Percentiles rank a stretch among this genome's conserved stretches.
Conservation (phyloP, 352 stramenopile species). For the Thraustochytrium striatum region DNA sequence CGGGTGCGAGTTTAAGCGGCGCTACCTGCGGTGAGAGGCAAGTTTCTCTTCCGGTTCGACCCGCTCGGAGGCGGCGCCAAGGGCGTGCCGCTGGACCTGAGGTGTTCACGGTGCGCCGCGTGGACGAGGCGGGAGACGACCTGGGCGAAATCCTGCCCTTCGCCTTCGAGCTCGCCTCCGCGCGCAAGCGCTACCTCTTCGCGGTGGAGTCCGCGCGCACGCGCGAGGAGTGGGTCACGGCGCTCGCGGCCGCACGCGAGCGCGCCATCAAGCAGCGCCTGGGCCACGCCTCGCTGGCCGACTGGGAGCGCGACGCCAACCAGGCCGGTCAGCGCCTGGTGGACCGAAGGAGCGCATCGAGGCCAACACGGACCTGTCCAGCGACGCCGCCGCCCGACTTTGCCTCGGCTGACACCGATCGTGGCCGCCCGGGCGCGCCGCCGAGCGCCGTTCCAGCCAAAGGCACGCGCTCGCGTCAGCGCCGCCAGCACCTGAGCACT, state of each 20-base stretch:
- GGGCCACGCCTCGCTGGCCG: neutral
- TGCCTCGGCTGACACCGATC: too few relatives aligned
- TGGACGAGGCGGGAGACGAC: slow-evolving; percentile 16
- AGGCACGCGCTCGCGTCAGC: too few relatives aligned
- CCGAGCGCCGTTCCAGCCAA: too few relatives aligned
- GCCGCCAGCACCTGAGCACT: too few relatives aligned
- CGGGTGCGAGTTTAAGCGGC: slow-evolving; percentile 24
- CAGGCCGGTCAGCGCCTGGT: neutral
- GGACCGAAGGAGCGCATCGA: neutral
- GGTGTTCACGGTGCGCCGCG: neutral
- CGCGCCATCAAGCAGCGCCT: slow-evolving; percentile 31
- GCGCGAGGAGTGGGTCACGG: slow-evolving; percentile 14
- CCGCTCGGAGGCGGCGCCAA: neutral
- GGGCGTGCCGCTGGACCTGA: slow-evolving; percentile 32
- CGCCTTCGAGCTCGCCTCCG: slow-evolving; percentile 3
- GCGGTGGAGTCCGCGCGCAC: neutral
- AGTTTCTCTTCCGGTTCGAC: slow-evolving; percentile 28
- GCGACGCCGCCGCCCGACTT: too few relatives aligned
- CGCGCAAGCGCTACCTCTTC: slow-evolving; percentile 24
- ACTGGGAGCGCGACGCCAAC: slow-evolving; percentile 21
- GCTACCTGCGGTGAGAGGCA: slow-evolving; percentile 21
- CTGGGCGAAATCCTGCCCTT: slow-evolving; percentile 23
- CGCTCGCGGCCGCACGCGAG: neutral
- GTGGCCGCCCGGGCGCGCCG: too few relatives aligned
- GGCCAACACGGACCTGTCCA: too few relatives aligned